A percentile compares a stretch with the other conserved stretches of the same genome.
phyloP scores from a whole-genome alignment of 768 basidiomycete genomes.

The Leccinum obscurum region DNA sequence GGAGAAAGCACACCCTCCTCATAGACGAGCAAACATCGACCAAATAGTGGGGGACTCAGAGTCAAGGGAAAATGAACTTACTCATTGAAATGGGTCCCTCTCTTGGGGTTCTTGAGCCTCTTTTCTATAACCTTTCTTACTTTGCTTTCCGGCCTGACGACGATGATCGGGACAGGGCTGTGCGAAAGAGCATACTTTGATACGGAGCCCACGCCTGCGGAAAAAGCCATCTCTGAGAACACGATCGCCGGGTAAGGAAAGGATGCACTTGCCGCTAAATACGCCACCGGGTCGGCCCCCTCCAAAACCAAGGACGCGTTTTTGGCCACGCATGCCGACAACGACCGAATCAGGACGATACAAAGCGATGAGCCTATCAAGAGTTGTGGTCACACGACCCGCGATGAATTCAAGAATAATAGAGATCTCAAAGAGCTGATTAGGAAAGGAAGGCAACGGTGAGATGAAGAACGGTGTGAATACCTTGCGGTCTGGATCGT shows the following conservation, averaged over 20 bases:
- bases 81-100: slow-evolving; percentile 81
- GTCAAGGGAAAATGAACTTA: slow-evolving; percentile 23
- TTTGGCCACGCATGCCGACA: slow-evolving; percentile 83
- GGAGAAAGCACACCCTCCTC: background rate
- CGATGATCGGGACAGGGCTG: slow-evolving; percentile 94
- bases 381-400: slow-evolving; percentile 83
- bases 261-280: slow-evolving; percentile 22
- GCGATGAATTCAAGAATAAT: slow-evolving; percentile 94
- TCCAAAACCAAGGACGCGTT: slow-evolving; percentile 50
- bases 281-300: slow-evolving; percentile 23
- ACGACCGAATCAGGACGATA: slow-evolving; percentile 92
- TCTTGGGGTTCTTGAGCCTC: slow-evolving; percentile 83
- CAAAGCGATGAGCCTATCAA: slow-evolving; percentile 89
- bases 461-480: slow-evolving; percentile 10
- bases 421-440: slow-evolving; percentile 55
- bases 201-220: slow-evolving; percentile 63
- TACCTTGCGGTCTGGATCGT: slow-evolving; percentile 76
- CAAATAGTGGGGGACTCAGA: background rate
- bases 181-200: slow-evolving; percentile 81
- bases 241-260: background rate
- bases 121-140: slow-evolving; percentile 84
- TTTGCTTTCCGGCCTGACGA: slow-evolving; percentile 88
- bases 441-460: background rate
- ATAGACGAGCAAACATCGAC: background rate
- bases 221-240: slow-evolving; percentile 27